A percentile compares a stretch with the other conserved stretches of the same genome.
phyloP scores from a whole-genome alignment of 331 rosid genomes.

The Ulmus americana region DNA sequence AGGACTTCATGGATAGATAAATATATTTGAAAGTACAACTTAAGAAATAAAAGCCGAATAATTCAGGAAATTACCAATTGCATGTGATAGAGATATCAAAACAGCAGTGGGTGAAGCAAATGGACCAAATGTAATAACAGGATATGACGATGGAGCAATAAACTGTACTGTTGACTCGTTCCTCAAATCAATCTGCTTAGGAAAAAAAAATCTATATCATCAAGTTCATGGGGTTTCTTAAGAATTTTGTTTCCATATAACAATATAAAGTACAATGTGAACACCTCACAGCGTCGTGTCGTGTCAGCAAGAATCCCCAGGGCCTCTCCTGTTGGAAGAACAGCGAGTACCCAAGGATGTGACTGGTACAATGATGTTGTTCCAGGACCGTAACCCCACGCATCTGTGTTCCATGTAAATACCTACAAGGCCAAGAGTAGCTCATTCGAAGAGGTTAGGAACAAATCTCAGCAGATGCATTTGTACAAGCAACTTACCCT shows the following conservation, averaged over 20 bases:
- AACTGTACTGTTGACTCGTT: slow-evolving; percentile 59
- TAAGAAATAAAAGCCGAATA: neutral
- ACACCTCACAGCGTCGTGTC: slow-evolving; percentile 83
- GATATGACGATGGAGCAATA: slow-evolving; percentile 63
- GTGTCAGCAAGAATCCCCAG: slow-evolving; percentile 87
- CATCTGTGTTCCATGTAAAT: slow-evolving; percentile 78
- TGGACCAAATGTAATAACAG: slow-evolving; percentile 81
- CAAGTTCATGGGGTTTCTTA: slow-evolving; percentile 5
- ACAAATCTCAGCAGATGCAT: neutral
- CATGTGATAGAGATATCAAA: slow-evolving; percentile 66
- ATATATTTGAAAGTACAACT: neutral
- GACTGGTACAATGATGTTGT: slow-evolving; percentile 83
- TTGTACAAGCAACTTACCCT: slow-evolving; percentile 42
- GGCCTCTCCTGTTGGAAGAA: slow-evolving; percentile 82
- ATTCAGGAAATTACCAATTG: slow-evolving; percentile 56
- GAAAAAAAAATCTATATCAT: slow-evolving; percentile 7
- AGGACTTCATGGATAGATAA: neutral
- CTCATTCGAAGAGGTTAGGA: slow-evolving; percentile 1
- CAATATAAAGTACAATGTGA: slow-evolving; percentile 16
- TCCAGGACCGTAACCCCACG: slow-evolving; percentile 77
- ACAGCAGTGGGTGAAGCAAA: slow-evolving; percentile 69
- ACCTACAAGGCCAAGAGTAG: slow-evolving; percentile 37
- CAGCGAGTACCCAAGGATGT: slow-evolving; percentile 95
- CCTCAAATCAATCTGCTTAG: slow-evolving; percentile 71
- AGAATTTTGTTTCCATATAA: slow-evolving; percentile 19